Percentiles rank a stretch among this genome's conserved stretches.
Evolutionary conservation across 495 filamentous ascomycete genomes (phyloP).

Genomic region (Clohesyomyces aquaticus): DNA sequence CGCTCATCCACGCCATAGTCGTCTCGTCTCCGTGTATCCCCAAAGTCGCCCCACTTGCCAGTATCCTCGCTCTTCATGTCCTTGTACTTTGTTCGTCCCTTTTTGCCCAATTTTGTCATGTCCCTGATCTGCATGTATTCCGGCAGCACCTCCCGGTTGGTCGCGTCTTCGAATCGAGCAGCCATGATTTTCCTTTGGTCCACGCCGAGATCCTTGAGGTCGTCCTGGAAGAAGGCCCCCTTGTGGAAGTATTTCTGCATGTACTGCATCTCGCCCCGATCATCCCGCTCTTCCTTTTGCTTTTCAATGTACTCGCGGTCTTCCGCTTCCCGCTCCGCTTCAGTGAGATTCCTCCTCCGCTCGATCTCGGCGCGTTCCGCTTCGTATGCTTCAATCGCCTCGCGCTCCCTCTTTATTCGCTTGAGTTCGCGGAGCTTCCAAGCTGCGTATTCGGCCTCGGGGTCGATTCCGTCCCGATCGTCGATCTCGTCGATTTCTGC

Average conservation of each 20-base stretch:
- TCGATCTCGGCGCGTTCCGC: slow-evolving; percentile 89
- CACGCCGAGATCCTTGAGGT: slow-evolving; percentile 71
- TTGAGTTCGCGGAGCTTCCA: slow-evolving; percentile 94
- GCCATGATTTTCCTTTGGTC: slow-evolving; percentile 81
- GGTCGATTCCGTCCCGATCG: slow-evolving; percentile 83
- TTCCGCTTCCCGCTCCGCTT: slow-evolving; percentile 84
- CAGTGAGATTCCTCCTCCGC: slow-evolving; percentile 80
- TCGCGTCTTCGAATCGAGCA: slow-evolving; percentile 74
- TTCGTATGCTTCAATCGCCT: slow-evolving; percentile 80
- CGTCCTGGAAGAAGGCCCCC: slow-evolving; percentile 91
- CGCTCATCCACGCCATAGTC: slow-evolving; percentile 46
- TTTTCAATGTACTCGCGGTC: slow-evolving; percentile 75
- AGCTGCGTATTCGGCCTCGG: slow-evolving; percentile 84
- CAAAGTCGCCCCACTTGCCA: slow-evolving; percentile 73
- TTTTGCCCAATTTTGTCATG: slow-evolving; percentile 90
- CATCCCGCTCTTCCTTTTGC: slow-evolving; percentile 84
- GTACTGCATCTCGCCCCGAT: slow-evolving; percentile 82
- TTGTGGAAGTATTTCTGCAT: slow-evolving; percentile 98
- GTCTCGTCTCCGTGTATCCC: slow-evolving; percentile 54
- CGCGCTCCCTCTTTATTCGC: slow-evolving; percentile 82
- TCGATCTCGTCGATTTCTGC: slow-evolving; percentile 72
- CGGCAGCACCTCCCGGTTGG: slow-evolving; percentile 80
- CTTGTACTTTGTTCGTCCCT: slow-evolving; percentile 85
- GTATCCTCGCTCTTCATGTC: slow-evolving; percentile 94
- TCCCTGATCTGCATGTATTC: slow-evolving; percentile 93